phyloP scores from a whole-genome alignment of 164 flowering plant genomes.

The Vitis cinerea region DNA sequence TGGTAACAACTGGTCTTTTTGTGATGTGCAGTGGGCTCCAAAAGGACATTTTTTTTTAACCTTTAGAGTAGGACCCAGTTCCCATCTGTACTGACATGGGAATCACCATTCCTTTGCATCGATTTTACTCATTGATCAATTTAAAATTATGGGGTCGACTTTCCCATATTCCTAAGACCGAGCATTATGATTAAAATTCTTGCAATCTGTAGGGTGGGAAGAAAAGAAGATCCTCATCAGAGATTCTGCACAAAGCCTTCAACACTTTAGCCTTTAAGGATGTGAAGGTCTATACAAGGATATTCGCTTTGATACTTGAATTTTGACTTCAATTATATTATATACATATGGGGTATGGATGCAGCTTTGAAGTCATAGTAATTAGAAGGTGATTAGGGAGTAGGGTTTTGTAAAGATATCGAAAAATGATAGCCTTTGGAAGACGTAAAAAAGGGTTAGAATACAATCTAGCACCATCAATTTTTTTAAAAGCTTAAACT shows the following conservation, averaged over 20 bases:
- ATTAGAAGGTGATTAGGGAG: no score
- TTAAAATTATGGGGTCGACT: slow-evolving; percentile 1
- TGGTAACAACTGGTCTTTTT: not conserved
- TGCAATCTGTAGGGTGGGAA: not conserved
- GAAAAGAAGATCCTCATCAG: slow-evolving; percentile 13
- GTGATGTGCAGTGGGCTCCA: not conserved
- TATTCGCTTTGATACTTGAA: no score
- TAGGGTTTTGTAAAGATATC: no score
- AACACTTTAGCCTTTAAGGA: slow-evolving; percentile 3
- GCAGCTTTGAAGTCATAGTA: no score
- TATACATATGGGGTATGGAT: no score
- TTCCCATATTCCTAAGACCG: slow-evolving; percentile 20
- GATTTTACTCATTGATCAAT: not conserved
- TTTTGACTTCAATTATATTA: not conserved
- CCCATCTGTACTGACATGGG: not conserved
- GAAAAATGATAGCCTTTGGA: no score
- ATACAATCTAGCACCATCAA: no score
- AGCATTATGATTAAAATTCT: slow-evolving; percentile 16
- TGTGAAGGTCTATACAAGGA: no score
- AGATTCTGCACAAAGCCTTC: slow-evolving; percentile 9
- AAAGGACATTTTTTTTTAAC: not conserved
- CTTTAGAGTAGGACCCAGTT: slow-evolving; percentile 2
- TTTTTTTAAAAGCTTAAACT: no score
- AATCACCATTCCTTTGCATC: not conserved
- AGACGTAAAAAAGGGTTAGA: no score